These are phyloP conservation scores for Amylocarpus encephaloides DNA, from an alignment of 2,329 filamentous ascomycete genomes.

Conservation along the genomic window DNA sequence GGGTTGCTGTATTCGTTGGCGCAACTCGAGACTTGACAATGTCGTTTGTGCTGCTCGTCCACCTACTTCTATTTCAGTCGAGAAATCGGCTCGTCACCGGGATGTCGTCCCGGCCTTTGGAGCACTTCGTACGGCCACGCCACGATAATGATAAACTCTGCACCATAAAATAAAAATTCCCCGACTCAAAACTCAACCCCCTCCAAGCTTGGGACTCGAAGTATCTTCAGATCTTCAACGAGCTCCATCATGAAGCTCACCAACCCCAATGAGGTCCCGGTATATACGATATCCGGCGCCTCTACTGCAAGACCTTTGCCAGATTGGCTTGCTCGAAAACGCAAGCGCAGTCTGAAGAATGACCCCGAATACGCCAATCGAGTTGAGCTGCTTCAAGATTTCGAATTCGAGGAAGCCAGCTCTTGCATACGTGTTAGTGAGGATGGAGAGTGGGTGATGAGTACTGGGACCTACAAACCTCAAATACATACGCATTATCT, in stretches of 20 bases:
- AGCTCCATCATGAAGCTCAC: constrained; percentile 64
- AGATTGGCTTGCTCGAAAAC: constrained; percentile 86
- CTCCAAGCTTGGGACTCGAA: background rate
- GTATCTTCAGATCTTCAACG: background rate
- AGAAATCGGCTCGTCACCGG: too few species aligned
- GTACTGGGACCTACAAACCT: constrained; percentile 70
- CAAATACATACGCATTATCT: constrained; percentile 96
- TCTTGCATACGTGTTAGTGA: constrained; percentile 84
- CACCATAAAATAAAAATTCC: constrained; percentile 2
- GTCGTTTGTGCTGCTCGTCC: too few species aligned
- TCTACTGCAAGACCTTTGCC: constrained; percentile 82
- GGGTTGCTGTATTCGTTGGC: too few species aligned
- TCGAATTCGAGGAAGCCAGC: constrained; percentile 95
- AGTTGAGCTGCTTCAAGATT: constrained; percentile 92
- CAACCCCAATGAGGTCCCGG: constrained; percentile 74
- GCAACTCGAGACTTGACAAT: too few species aligned
- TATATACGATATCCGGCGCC: constrained; percentile 92
- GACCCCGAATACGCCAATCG: constrained; percentile 90
- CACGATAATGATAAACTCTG: too few species aligned
- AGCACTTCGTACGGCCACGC: too few species aligned
- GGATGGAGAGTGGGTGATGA: constrained; percentile 97
- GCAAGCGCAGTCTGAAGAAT: constrained; percentile 87
- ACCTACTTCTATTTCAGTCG: too few species aligned
- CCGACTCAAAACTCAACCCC: constrained; percentile 1
- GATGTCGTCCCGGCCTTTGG: too few species aligned